A percentile compares a stretch with the other conserved stretches of the same genome.
Conservation (phyloP, 1,284 basidiomycete species). For the Cutaneotrichosporon spelunceum region DNA sequence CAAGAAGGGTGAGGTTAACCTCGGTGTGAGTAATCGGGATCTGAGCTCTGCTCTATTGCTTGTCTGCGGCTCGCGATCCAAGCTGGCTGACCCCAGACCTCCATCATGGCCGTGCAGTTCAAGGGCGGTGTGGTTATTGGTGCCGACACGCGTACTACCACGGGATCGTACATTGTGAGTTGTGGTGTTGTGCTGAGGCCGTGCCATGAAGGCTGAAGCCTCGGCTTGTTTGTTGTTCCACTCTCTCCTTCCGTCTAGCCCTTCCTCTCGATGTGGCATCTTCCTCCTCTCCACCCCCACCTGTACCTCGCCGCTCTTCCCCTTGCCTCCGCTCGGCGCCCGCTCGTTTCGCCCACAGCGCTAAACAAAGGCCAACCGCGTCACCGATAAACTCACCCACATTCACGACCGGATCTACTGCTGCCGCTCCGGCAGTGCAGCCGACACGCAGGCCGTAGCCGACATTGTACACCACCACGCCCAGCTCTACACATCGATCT, state of each 20-base stretch:
- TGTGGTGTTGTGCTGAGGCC: too few relatives aligned
- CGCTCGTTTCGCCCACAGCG: neutral
- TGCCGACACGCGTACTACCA: constrained; percentile 95
- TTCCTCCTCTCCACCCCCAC: neutral
- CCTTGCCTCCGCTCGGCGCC: neutral
- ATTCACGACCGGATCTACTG: constrained; percentile 98
- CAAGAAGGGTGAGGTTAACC: constrained; percentile 89
- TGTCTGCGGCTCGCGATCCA: neutral
- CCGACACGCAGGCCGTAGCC: constrained; percentile 95
- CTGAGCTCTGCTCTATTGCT: neutral
- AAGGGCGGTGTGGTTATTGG: constrained; percentile 92
- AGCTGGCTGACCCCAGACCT: constrained; percentile 68
- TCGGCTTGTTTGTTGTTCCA: too few relatives aligned
- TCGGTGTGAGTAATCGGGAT: constrained; percentile 65
- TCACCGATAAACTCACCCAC: constrained; percentile 97
- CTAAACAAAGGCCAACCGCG: constrained; percentile 71
- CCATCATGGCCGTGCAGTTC: constrained; percentile 99
- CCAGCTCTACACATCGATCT: constrained; percentile 68
- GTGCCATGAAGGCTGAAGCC: too few relatives aligned
- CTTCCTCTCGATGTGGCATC: neutral
- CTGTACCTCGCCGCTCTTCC: neutral
- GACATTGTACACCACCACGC: constrained; percentile 86
- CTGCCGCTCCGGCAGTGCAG: constrained; percentile 96
- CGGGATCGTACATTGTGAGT: constrained; percentile 89
- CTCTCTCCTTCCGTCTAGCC: neutral